phyloP scores from a whole-genome alignment of 768 basidiomycete genomes.

The Calvatia gigantea region DNA sequence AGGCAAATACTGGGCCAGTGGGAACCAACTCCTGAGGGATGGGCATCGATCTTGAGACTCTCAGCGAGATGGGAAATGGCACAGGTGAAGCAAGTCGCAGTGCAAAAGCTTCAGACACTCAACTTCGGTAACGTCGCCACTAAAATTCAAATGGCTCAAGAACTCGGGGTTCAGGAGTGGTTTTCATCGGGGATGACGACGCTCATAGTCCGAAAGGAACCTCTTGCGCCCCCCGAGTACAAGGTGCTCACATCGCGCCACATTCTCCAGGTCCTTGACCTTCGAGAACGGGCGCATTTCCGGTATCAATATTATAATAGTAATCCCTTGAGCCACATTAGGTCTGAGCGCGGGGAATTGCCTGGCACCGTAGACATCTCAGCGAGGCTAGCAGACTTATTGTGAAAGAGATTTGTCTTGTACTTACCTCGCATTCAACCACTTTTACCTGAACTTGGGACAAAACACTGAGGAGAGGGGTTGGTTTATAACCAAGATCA shows the following conservation, averaged over 20 bases:
- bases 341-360: slow-evolving; percentile 1
- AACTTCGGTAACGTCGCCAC: not conserved
- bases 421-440: too few relatives aligned
- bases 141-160: slow-evolving; percentile 6
- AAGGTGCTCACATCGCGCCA: not conserved
- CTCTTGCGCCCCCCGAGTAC: not conserved
- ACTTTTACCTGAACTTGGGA: too few relatives aligned
- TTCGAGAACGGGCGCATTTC: slow-evolving; percentile 8
- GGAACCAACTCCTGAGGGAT: not conserved
- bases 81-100: not conserved
- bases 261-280: slow-evolving; percentile 4
- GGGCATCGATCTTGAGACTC: slow-evolving; percentile 3
- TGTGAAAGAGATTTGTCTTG: too few relatives aligned
- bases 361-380: not conserved
- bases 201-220: not conserved
- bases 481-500: too few relatives aligned
- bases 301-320: not conserved
- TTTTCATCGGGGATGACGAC: slow-evolving; percentile 2
- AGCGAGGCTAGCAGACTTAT: not conserved
- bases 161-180: slow-evolving; percentile 2
- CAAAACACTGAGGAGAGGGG: too few relatives aligned
- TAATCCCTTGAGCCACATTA: not conserved
- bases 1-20: not conserved
- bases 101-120: not conserved
- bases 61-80: slow-evolving; percentile 3